These are phyloP conservation scores for Blepharisma japonicum DNA, from an alignment of 73 alveolate genomes.

Conservation along the genomic window DNA sequence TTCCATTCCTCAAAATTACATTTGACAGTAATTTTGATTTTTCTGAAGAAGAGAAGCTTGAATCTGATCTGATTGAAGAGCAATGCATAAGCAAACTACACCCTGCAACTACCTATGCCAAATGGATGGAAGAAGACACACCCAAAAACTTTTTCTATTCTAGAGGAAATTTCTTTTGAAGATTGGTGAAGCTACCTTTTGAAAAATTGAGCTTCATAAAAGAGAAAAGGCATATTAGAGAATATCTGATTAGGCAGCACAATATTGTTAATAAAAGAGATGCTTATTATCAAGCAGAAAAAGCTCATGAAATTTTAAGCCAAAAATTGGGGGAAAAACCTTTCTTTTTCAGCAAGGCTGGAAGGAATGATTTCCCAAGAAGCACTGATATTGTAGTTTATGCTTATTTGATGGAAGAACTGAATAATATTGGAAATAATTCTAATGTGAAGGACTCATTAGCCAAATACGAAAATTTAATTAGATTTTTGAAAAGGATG, in stretches of 20 bases:
- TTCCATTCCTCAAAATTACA: neutral
- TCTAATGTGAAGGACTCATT: neutral
- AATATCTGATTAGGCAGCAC: neutral
- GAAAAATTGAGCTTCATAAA: neutral
- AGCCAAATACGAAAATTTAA: neutral
- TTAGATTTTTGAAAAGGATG: neutral
- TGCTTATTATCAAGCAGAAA: neutral
- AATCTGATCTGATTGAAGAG: neutral
- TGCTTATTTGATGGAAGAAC: slow-evolving; percentile 8
- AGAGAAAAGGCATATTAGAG: neutral
- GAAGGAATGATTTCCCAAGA: neutral
- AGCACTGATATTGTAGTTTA: slow-evolving; percentile 14
- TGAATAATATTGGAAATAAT: neutral
- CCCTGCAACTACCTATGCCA: neutral
- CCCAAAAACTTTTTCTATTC: neutral
- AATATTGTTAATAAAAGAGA: neutral
- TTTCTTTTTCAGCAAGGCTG: slow-evolving; percentile 13
- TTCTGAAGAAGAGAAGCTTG: neutral
- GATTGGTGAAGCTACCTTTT: neutral
- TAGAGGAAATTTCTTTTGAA: neutral
- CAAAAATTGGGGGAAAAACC: neutral
- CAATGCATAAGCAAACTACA: neutral
- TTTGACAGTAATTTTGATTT: neutral
- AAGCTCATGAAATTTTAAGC: neutral
- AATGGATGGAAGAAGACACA: slow-evolving; percentile 13